A percentile compares a stretch with the other conserved stretches of the same genome.
Evolutionary conservation across 2,329 filamentous ascomycete species (phyloP).

Genomic region (Talaromyces amestolkiae): DNA sequence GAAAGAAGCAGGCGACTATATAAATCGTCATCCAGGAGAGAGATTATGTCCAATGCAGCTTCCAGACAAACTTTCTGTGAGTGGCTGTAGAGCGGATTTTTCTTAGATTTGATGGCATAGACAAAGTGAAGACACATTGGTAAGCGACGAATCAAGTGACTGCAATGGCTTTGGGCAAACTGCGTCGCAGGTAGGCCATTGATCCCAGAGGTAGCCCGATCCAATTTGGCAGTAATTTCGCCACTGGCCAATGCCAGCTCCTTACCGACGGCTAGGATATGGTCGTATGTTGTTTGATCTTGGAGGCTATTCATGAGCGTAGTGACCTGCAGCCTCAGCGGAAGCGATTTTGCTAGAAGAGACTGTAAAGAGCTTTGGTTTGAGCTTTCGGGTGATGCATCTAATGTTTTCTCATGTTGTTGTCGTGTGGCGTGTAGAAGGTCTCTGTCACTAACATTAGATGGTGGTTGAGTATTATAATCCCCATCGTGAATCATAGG

Average conservation of each 20-base stretch:
- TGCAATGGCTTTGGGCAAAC: conserved; percentile 24
- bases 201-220: not conserved
- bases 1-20: conserved; percentile 27
- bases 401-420: conserved; percentile 15
- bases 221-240: not conserved
- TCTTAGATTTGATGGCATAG: conserved; percentile 26
- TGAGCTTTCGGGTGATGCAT: conserved; percentile 27
- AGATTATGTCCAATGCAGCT: conserved; percentile 26
- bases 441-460: conserved; percentile 27
- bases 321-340: conserved; percentile 30
- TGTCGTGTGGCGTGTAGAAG: conserved; percentile 22
- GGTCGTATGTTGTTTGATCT: conserved; percentile 23
- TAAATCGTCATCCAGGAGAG: conserved; percentile 25
- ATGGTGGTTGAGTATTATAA: conserved; percentile 31
- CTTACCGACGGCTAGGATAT: conserved; percentile 23
- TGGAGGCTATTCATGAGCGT: conserved; percentile 26
- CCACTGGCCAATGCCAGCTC: conserved; percentile 21
- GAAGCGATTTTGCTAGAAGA: conserved; percentile 36
- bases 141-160: conserved; percentile 26
- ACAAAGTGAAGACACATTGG: conserved; percentile 24
- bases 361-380: conserved; percentile 37
- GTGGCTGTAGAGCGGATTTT: conserved; percentile 27
- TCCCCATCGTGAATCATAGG: conserved; percentile 31
- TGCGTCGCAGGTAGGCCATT: not conserved
- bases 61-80: conserved; percentile 30